Percentiles rank a stretch among this genome's conserved stretches.
phyloP scores from a whole-genome alignment of 805 yeast genomes.

The Candida saitoana region DNA sequence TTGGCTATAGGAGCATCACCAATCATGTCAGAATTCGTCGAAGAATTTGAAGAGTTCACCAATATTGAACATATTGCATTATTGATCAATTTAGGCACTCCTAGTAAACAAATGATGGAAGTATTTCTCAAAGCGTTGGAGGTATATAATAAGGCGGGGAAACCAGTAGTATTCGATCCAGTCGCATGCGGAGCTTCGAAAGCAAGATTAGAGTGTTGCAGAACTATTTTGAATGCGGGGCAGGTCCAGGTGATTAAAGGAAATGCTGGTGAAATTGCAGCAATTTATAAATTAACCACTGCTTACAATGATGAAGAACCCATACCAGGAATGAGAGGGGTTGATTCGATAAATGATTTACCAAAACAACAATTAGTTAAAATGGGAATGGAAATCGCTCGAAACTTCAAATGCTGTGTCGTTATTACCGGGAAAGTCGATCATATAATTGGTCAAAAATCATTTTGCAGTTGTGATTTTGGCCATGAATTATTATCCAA shows the following conservation, averaged over 20 bases:
- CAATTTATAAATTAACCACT: conserved; percentile 42
- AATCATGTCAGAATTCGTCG: conserved; percentile 72
- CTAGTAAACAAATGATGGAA: conserved; percentile 39
- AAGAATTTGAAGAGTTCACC: conserved; percentile 61
- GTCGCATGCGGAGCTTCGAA: conserved; percentile 87
- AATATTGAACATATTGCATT: conserved; percentile 49
- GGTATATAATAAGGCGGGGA: conserved; percentile 52
- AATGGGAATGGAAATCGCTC: conserved; percentile 49
- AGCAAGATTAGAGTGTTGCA: conserved; percentile 48
- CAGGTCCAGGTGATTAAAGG: conserved; percentile 73
- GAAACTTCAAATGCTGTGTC: conserved; percentile 51
- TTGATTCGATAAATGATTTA: conserved; percentile 46
- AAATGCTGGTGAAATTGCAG: conserved; percentile 77
- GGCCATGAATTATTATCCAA: conserved; percentile 61
- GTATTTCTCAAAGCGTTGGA: conserved; percentile 49
- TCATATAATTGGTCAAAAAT: conserved; percentile 20
- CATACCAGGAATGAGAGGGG: conserved; percentile 60
- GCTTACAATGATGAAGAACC: conserved; percentile 14
- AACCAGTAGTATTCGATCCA: conserved; percentile 79
- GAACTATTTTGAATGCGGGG: conserved; percentile 51
- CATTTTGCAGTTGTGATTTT: conserved; percentile 41
- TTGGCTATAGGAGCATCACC: conserved; percentile 85
- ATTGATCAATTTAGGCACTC: conserved; percentile 75
- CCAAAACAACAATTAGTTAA: conserved; percentile 21
- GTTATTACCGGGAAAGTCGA: conserved; percentile 62